Conservation (phyloP, 441 rosid genomes). For the Omphalea diandra region DNA sequence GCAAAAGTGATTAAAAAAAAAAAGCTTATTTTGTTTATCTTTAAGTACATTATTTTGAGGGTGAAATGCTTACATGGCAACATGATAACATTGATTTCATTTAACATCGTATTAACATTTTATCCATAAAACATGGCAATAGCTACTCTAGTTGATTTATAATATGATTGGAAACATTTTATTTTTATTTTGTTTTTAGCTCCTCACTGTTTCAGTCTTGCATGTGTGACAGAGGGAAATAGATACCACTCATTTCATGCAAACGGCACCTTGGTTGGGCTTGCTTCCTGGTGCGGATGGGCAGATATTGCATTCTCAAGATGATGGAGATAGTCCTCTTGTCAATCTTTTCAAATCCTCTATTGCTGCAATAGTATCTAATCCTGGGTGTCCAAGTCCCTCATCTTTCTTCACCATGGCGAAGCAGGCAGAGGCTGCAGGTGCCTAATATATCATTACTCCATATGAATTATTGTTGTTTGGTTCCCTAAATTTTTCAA, state of each 20-base stretch:
- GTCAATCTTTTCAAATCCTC: conserved; percentile 92
- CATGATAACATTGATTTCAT: neutral
- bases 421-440: conserved; percentile 99
- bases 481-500: conserved; percentile 9
- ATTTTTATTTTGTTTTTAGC: too few relatives aligned
- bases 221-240: conserved; percentile 72
- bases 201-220: conserved; percentile 28
- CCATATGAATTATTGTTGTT: neutral
- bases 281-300: conserved; percentile 84
- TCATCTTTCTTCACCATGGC: conserved; percentile 90
- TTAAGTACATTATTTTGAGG: neutral
- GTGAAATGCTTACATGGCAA: neutral
- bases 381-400: conserved; percentile 79
- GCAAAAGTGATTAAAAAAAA: neutral
- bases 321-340: conserved; percentile 83
- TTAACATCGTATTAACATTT: conserved; percentile 1
- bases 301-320: conserved; percentile 77
- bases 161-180: conserved; percentile 18
- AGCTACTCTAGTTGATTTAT: conserved; percentile 12
- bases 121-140: neutral
- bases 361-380: conserved; percentile 70
- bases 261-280: conserved; percentile 97
- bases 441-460: conserved; percentile 35
- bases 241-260: conserved; percentile 90
- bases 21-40: neutral